Evolutionary conservation across 2,329 filamentous ascomycete genomes (phyloP), one percentile per base, ranked within the genome.

Genomic region (Trematosphaeria pertusa): DNA sequence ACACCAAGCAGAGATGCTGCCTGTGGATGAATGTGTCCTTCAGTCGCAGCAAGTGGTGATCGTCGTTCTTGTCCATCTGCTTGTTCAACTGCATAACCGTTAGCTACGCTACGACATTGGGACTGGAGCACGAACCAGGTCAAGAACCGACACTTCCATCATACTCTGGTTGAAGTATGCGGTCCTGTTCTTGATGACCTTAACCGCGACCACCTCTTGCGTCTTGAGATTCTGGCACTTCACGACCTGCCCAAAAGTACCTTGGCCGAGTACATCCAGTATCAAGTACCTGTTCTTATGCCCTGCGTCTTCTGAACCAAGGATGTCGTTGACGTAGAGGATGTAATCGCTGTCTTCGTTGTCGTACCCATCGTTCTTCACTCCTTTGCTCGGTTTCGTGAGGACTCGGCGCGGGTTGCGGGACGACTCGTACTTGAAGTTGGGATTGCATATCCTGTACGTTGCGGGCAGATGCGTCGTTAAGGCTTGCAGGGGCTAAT

Each of bases 161-260:
- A 99, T 99, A 73, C 94, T 97, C 74, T 99, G 94, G 70, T 99
- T 99, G 78, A 99, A 99, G 73, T 99, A 99, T 28, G 94, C 94
- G 1, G 94, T 99, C 64, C 93, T 87, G 74, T 99, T 99, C 77
- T 99, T 99, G 77, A 99, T 94, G 43, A 99, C 94, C 76, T 99
- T 99, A 59, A 99, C 94, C 3, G 94, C 94, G 34, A 99, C 94
- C 30, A 99, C 94, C 74, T 99, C 94, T 71, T 97, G 92, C 0
- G 94, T 97, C 76, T 96, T 97, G 62, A 99, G 75, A 64, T 99
- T 99, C 73, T 99, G 94, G 70, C 94, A 99, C 73, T 99, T 99
- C 51, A 99, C 94, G 22, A 99, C 94, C 75, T 99, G 94, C 6
- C 94, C 94, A 70, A 99, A 99, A 0, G 94, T 99, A 45, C 94